Percentiles rank a stretch among this genome's conserved stretches.
phyloP scores from a whole-genome alignment of 306 rosid species.

The Erythrophleum fordii region DNA sequence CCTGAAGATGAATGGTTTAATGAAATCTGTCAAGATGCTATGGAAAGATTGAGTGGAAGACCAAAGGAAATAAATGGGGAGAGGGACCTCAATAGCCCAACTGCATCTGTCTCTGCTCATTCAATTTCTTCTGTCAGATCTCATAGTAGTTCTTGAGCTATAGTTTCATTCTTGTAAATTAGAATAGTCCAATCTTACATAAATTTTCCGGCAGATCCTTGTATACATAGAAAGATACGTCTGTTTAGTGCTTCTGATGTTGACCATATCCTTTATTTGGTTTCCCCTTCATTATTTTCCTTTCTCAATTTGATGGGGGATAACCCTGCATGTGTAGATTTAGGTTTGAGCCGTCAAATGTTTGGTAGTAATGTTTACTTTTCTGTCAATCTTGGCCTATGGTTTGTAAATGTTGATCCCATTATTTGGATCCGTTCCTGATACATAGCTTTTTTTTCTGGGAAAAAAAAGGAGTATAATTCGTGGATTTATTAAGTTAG shows the following conservation, averaged over 20 bases:
- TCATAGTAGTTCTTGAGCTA: conserved; percentile 76
- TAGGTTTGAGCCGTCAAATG: conserved; percentile 36
- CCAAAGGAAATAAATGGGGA: conserved; percentile 83
- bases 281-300: not conserved
- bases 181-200: conserved; percentile 24
- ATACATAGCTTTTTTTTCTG: conserved; percentile 44
- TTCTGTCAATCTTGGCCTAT: conserved; percentile 8
- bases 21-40: conserved; percentile 81
- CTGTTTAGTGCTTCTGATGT: conserved; percentile 25
- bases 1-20: conserved; percentile 96
- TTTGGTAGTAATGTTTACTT: conserved; percentile 29
- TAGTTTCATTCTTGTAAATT: conserved; percentile 51
- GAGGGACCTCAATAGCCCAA: conserved; percentile 84
- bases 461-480: too few species aligned
- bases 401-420: conserved; percentile 60
- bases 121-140: conserved; percentile 91
- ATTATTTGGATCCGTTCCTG: conserved; percentile 45
- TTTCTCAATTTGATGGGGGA: conserved; percentile 1
- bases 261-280: conserved; percentile 6
- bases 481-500: not conserved
- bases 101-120: conserved; percentile 92
- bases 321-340: conserved; percentile 41
- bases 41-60: conserved; percentile 86
- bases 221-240: conserved; percentile 32
- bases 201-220: conserved; percentile 29